phyloP scores from a whole-genome alignment of 495 filamentous ascomycete species.

The Podospora pseudocomata region DNA sequence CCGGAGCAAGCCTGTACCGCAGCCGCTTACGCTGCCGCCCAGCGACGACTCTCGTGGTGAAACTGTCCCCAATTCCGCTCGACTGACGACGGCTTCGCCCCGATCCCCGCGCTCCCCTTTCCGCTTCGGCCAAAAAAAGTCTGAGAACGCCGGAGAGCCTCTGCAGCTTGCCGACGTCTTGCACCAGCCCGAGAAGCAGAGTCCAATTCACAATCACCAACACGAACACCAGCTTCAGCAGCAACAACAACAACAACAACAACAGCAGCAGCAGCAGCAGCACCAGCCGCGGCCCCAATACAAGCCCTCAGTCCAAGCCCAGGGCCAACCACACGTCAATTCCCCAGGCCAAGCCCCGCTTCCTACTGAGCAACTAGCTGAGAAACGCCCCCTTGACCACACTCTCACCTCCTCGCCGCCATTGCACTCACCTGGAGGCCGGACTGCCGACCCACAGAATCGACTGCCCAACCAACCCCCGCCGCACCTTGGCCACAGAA shows the following conservation, averaged over 20 bases:
- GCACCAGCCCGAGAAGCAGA: constrained; percentile 22
- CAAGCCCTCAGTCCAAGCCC: not conserved
- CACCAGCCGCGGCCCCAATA: constrained; percentile 9
- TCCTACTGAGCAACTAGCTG: constrained; percentile 10
- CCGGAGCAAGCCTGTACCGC: constrained; percentile 49
- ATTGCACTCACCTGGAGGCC: constrained; percentile 21
- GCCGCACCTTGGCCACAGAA: constrained; percentile 27
- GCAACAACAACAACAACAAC: constrained; percentile 14
- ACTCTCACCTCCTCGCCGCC: constrained; percentile 13
- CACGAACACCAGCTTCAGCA: constrained; percentile 13
- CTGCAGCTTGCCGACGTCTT: constrained; percentile 40
- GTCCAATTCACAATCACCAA: constrained; percentile 12
- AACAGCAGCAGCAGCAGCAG: constrained; percentile 19
- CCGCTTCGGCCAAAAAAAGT: constrained; percentile 38
- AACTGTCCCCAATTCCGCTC: constrained; percentile 36
- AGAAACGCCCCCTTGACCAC: constrained; percentile 17
- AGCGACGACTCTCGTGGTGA: constrained; percentile 34
- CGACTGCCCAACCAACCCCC: constrained; percentile 14
- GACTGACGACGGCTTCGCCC: constrained; percentile 39
- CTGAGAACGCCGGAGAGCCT: constrained; percentile 31
- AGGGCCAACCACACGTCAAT: constrained; percentile 11
- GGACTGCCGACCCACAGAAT: constrained; percentile 17
- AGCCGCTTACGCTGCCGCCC: constrained; percentile 48
- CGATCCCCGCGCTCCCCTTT: constrained; percentile 53
- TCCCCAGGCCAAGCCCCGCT: constrained; percentile 14